Evolutionary conservation across 768 basidiomycete genomes (phyloP).

Genomic region (Trametes punicea): DNA sequence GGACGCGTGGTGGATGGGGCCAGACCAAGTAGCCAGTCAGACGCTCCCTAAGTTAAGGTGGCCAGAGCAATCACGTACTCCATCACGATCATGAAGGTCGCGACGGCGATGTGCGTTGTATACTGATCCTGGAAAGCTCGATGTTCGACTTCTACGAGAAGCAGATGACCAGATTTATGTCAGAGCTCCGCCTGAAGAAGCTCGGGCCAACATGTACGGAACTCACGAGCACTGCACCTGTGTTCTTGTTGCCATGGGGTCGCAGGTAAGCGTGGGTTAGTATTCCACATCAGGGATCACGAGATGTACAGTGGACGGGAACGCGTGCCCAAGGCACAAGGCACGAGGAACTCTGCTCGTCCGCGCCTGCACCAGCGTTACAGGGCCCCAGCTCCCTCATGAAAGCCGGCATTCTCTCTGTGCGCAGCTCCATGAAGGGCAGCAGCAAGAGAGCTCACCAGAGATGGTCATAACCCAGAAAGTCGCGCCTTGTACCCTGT

Average conservation of each 20-base stretch:
- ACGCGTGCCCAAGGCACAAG: conserved; percentile 7
- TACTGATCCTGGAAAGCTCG: background rate
- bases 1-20: background rate
- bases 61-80: background rate
- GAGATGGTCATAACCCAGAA: conserved; percentile 8
- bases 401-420: background rate
- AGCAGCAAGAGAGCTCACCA: conserved; percentile 1
- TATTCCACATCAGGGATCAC: background rate
- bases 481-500: background rate
- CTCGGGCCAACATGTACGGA: background rate
- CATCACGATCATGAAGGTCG: background rate
- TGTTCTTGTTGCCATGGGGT: conserved; percentile 4
- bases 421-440: background rate
- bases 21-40: background rate
- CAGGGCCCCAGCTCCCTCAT: background rate
- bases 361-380: background rate
- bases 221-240: background rate
- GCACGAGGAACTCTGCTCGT: background rate
- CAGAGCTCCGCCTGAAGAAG: background rate
- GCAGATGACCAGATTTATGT: background rate
- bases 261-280: background rate
- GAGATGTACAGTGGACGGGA: background rate
- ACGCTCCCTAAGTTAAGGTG: background rate
- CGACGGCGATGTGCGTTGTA: background rate
- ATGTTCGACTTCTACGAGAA: background rate